Evolutionary conservation across 352 stramenopile species (phyloP), one percentile per base, ranked within the genome.

Genomic region (Globisporangium viniferum): DNA sequence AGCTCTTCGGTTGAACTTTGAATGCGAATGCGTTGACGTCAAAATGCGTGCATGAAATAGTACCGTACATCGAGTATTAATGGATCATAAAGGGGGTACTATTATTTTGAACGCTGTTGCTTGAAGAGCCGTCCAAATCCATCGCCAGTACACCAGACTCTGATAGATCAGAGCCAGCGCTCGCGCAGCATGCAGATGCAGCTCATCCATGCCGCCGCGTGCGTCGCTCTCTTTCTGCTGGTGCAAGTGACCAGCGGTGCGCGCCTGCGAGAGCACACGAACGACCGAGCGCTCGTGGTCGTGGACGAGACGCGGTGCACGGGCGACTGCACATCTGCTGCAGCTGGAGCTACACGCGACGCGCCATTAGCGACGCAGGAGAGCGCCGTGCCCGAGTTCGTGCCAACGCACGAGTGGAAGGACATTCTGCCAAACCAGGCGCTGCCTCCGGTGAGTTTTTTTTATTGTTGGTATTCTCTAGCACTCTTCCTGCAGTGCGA

Each of bases 401-500:
- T 84, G 14, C 74, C 86, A 4, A 91, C 84, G 5, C 46, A 79
- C 10, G 81, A 88, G 36, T 88, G 81, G 81, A 70, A 90, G 58
- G 76, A 84, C 67, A 79, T 90, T 53, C 62, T 85, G 22, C 78
- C 76, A 0, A 76, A 81, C 65, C 78, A 90, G 67, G 74, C 73
- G 0, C 76, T 89, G 29, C 81, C 81, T 2, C 77, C 75, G 27
- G 78, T 86, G 71, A 12, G 65, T 68, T 20, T 3, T 6, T 7
- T 7, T 20, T 7, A n/a, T 51, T 62, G 10, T 1, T 12, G 6
- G 6, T 33, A 14, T 59, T 5, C 49, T 56, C n/a, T 29, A 2
- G 1, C 18, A 31, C 8, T 15, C 10, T 15, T 15, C 9, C 9
- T 12, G 36, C 36, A 41, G 2, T 15, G 12, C 5, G 39, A 20